phyloP scores from a whole-genome alignment of 139 green algal genomes.

The Picochlorum sp. region DNA sequence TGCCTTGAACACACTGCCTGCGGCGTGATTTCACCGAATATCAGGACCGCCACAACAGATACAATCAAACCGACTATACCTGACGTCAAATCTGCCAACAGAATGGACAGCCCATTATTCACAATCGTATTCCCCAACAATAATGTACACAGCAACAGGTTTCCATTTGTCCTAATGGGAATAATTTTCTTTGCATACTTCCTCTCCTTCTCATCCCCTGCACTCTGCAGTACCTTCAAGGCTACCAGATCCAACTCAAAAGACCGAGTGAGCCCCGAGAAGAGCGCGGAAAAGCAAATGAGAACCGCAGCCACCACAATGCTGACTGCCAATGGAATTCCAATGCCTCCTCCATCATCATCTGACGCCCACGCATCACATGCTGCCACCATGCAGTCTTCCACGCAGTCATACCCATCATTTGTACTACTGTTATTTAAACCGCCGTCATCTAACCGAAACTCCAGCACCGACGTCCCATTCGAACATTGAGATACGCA shows the following conservation, averaged over 20 bases:
- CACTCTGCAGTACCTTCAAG: slow-evolving; percentile 30
- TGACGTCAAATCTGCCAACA: slow-evolving; percentile 48
- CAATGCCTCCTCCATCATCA: not conserved
- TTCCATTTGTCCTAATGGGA: slow-evolving; percentile 27
- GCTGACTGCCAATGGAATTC: not conserved
- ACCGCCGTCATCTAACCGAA: too few species aligned
- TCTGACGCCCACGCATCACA: not conserved
- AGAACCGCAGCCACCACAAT: slow-evolving; percentile 11
- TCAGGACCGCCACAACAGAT: slow-evolving; percentile 32
- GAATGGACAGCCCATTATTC: slow-evolving; percentile 44
- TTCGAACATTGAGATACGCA: too few species aligned
- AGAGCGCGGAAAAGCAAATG: slow-evolving; percentile 41
- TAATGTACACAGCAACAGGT: slow-evolving; percentile 45
- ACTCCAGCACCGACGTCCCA: too few species aligned
- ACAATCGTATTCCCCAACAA: slow-evolving; percentile 39
- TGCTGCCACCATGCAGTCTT: too few species aligned
- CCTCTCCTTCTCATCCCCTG: slow-evolving; percentile 23
- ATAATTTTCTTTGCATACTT: slow-evolving; percentile 22
- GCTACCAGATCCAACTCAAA: slow-evolving; percentile 33
- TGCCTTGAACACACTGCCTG: slow-evolving; percentile 67
- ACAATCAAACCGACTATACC: slow-evolving; percentile 34
- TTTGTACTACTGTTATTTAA: too few species aligned
- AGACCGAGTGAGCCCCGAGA: slow-evolving; percentile 59
- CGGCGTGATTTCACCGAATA: slow-evolving; percentile 51
- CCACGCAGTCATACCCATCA: too few species aligned